Conservation (phyloP, 2,329 filamentous ascomycete species). For the Leptosphaerulina australis region DNA sequence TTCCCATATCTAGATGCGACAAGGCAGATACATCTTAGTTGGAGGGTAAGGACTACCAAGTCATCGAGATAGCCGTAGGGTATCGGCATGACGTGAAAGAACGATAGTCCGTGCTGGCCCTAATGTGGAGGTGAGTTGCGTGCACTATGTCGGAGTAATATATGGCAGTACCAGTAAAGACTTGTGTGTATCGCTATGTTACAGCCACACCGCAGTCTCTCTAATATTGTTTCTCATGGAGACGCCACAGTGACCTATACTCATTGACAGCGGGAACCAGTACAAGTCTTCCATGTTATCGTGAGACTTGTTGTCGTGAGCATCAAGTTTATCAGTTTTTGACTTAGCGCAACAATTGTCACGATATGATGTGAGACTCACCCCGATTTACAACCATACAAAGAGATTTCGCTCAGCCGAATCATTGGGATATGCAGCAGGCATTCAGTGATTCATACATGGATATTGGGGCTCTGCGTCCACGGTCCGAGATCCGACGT, state of each 20-base stretch:
- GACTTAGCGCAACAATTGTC: background rate
- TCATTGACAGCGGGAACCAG: background rate
- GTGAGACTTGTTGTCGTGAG: slow-evolving; percentile 1
- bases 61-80: slow-evolving; percentile 18
- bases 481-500: slow-evolving; percentile 17
- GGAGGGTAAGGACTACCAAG: slow-evolving; percentile 19
- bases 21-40: slow-evolving; percentile 29
- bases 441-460: slow-evolving; percentile 14
- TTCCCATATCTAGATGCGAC: slow-evolving; percentile 27
- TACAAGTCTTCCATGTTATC: background rate
- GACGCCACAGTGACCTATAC: slow-evolving; percentile 1
- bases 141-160: slow-evolving; percentile 30
- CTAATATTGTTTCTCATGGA: slow-evolving; percentile 5
- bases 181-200: slow-evolving; percentile 13
- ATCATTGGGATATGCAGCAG: slow-evolving; percentile 8
- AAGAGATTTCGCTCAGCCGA: slow-evolving; percentile 4
- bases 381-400: background rate
- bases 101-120: slow-evolving; percentile 33
- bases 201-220: slow-evolving; percentile 15
- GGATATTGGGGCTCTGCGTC: slow-evolving; percentile 15
- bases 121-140: slow-evolving; percentile 24
- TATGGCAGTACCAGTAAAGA: slow-evolving; percentile 17
- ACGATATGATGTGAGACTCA: slow-evolving; percentile 6
- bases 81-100: slow-evolving; percentile 27
- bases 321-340: background rate